Evolutionary conservation across 1,284 basidiomycete species (phyloP), one percentile per base, ranked within the genome.

Genomic region (Phylloboletellus chloephorus): DNA sequence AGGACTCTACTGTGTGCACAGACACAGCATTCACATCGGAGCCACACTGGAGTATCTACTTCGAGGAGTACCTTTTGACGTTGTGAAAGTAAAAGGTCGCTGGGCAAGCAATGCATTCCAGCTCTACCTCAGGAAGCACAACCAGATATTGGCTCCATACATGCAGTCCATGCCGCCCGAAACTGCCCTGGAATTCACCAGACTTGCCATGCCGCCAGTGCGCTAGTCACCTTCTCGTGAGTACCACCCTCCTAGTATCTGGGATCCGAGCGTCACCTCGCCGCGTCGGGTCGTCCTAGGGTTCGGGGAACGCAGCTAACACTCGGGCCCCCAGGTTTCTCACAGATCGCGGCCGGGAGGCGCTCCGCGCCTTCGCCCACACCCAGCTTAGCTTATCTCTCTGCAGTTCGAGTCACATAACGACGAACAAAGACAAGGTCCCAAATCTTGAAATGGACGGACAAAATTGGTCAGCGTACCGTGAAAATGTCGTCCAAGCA

Each of bases 21-120:
- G n/a, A n/a, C 48, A 52, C 8, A 22, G 48, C 3, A 51, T 52
- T 5, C 24, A 33, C 5, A 47, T 51, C 1, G 47, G 51, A 0
- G 21, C 42, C 0, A 52, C 37, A 0, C 31, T 49, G 0, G 45
- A 51, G 24, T 52, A 52, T 8, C 42, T 51, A 1, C 39, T 50
- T 0, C 13, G n/a, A 0, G 37, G 31, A 2, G 4, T 49, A 0
- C 48, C 33, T 0, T 48, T 49, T 8, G 16, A 48, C 1, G 10
- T 44, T 0, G 29, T 49, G 0, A 48, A 48, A 20, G 13, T 26
- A 2, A 48, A 48, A n/a, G 36, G 37, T 1, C 7, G 22, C 1
- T 48, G 40, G 47, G 29, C 44, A 2, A 35, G 47, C 1, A 23
- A 49, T 7, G n/a, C 42, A 1, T 46, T 49, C 26, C 19, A 32